Base-by-base conservation (phyloP, 352 stramenopile genomes). In the Aphanomyces astaci region DNA sequence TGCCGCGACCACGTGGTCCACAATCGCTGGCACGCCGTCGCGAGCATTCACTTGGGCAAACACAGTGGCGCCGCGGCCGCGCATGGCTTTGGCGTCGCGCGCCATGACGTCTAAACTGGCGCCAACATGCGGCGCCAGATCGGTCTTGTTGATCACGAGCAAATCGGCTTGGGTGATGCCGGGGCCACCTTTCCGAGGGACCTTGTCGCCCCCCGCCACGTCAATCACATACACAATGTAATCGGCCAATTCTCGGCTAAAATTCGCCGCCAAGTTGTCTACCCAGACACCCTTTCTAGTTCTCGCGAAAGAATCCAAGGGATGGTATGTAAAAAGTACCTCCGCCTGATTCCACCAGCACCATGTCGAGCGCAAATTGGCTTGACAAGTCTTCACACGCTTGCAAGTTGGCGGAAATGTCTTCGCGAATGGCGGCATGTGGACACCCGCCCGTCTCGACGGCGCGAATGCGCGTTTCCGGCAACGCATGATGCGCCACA, bases 211-310 rank as follows among this genome's bases (percentile, higher is more conserved):
- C 27, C 96, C 96, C 19, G 96, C 94, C 30, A 99, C 96, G 77
- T 99, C 97, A 76, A 99, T 99, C 15, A 99, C 97, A 77, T 99
- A 99, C 66, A 99, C 91, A 39, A 98, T 99, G 72, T 96, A 98
- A 82, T 99, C 97, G 4, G 96, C 97, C 15, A 99, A 80, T 78
- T 99, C 97, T 39, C 84, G 80, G 55, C 88, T 98, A 75, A 98
- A 99, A 78, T 98, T 98, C 52, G 97, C 97, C 2, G 96, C 96
- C 55, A 99, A 75, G 76, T 99, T 99, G 75, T 99, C 96, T 89
- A 32, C 13, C 63, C 24, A 28, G 13, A 49, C 10, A 63, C n/a
- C n/a, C n/a, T 52, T 51, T 19, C 56, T 25, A 40, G 13, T n/a
- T 3, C 5, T 31, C n/a, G 9, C 5, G 62, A 4, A 70, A 13